Conservation (phyloP, 495 filamentous ascomycete species). For the Neurospora sp. region DNA sequence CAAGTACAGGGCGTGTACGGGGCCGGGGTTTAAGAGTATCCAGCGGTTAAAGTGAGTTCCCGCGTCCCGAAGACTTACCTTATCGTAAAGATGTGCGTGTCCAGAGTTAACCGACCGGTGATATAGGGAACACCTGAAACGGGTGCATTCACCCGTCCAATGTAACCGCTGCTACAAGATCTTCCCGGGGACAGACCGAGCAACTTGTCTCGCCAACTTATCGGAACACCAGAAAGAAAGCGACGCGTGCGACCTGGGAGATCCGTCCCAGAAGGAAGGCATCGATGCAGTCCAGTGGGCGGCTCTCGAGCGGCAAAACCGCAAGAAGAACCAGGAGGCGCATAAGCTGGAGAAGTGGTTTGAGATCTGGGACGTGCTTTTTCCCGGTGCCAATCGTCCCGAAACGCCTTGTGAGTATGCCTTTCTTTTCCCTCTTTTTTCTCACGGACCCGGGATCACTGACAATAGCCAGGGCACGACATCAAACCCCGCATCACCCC, state of each 20-base stretch:
- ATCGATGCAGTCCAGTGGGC: conserved; percentile 18
- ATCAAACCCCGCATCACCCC: not conserved
- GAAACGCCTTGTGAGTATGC: conserved; percentile 14
- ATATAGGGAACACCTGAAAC: conserved; percentile 17
- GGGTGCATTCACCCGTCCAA: conserved; percentile 17
- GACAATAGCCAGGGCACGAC: conserved; percentile 12
- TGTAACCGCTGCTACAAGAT: conserved; percentile 18
- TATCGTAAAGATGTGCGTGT: not conserved
- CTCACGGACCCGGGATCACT: not conserved
- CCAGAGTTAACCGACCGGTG: not conserved
- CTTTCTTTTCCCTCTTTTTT: not conserved
- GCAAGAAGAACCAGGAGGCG: conserved; percentile 17
- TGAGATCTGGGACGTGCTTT: conserved; percentile 20
- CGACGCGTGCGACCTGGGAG: conserved; percentile 8
- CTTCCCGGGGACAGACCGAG: conserved; percentile 13
- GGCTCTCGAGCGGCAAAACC: conserved; percentile 16
- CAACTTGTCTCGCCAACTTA: conserved; percentile 10
- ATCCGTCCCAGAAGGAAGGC: conserved; percentile 14
- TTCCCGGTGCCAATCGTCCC: conserved; percentile 9
- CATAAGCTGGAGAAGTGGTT: conserved; percentile 20
- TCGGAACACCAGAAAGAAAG: conserved; percentile 13
- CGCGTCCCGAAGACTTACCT: not conserved
- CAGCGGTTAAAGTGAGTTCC: conserved; percentile 16
- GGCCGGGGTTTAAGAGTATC: conserved; percentile 18
- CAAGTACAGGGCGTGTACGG: conserved; percentile 14